These are phyloP conservation scores for Penicillium sp. DNA, from an alignment of 2,329 filamentous ascomycete species.

Conservation along the genomic window DNA sequence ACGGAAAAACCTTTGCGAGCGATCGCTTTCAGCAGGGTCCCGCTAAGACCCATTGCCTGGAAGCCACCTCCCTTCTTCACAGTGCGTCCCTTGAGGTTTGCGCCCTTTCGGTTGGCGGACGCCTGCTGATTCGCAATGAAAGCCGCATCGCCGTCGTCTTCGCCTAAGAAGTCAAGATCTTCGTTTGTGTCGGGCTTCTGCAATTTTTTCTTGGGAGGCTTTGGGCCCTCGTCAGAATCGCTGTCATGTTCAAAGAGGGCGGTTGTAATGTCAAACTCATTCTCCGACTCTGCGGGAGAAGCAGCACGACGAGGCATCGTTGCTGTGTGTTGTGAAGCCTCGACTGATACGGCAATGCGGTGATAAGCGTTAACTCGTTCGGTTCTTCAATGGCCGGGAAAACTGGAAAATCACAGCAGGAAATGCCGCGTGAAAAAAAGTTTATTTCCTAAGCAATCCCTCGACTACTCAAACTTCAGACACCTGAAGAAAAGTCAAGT, in stretches of 20 bases:
- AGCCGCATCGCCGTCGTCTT: slow-evolving; percentile 66
- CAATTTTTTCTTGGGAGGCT: slow-evolving; percentile 51
- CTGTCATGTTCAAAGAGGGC: slow-evolving; percentile 66
- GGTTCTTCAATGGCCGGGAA: slow-evolving; percentile 2
- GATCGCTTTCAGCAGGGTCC: slow-evolving; percentile 84
- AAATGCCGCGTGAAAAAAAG: not conserved
- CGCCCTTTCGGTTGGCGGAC: slow-evolving; percentile 79
- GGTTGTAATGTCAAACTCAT: slow-evolving; percentile 84
- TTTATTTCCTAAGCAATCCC: not conserved
- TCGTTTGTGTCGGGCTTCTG: slow-evolving; percentile 33
- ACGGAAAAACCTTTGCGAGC: slow-evolving; percentile 91
- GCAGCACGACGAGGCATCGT: slow-evolving; percentile 69
- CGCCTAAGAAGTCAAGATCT: slow-evolving; percentile 59
- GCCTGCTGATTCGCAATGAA: slow-evolving; percentile 89
- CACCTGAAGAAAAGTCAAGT: slow-evolving; percentile 11
- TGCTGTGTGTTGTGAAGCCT: slow-evolving; percentile 7
- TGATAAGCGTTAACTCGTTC: slow-evolving; percentile 12
- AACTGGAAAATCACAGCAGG: not conserved
- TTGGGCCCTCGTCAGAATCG: slow-evolving; percentile 45
- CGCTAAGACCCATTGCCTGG: slow-evolving; percentile 87
- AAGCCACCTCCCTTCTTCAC: slow-evolving; percentile 97
- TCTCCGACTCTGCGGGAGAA: slow-evolving; percentile 83
- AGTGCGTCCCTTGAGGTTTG: slow-evolving; percentile 77
- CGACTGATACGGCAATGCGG: slow-evolving; percentile 13
- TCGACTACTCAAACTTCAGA: slow-evolving; percentile 9